phyloP scores from a whole-genome alignment of 805 yeast genomes.

The Metschnikowia dekortorum region DNA sequence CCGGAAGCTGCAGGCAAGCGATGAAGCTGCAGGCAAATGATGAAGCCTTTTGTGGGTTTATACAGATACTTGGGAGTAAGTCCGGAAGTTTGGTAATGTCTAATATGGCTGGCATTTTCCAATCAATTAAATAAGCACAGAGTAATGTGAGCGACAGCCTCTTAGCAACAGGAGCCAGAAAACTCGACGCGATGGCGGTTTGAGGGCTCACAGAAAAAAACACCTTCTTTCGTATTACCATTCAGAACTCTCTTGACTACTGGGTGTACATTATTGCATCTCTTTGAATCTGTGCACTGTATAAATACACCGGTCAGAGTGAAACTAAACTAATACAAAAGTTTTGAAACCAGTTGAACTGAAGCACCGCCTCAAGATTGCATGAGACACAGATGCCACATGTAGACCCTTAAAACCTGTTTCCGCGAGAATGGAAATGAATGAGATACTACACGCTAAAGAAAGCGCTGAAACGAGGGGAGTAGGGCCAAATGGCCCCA shows the following conservation, averaged over 20 bases:
- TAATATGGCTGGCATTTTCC: too few species aligned
- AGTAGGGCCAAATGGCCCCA: not conserved
- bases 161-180: too few species aligned
- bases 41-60: too few species aligned
- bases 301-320: conserved; percentile 2
- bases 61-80: too few species aligned
- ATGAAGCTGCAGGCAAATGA: too few species aligned
- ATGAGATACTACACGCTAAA: conserved; percentile 2
- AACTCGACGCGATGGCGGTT: too few species aligned
- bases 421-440: not conserved
- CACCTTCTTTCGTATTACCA: too few species aligned
- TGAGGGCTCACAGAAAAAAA: too few species aligned
- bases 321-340: conserved; percentile 3
- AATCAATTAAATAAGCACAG: too few species aligned
- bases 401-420: conserved; percentile 3
- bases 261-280: not conserved
- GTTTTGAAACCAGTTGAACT: conserved; percentile 3
- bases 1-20: too few species aligned
- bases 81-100: too few species aligned
- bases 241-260: not conserved
- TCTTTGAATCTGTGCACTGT: not conserved
- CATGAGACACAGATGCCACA: conserved; percentile 3
- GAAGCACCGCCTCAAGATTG: conserved; percentile 1
- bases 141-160: too few species aligned
- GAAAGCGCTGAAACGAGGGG: conserved; percentile 1